Percentiles rank a stretch among this genome's conserved stretches.
phyloP scores from a whole-genome alignment of 805 yeast species.

The Saturnispora serradocipensis region DNA sequence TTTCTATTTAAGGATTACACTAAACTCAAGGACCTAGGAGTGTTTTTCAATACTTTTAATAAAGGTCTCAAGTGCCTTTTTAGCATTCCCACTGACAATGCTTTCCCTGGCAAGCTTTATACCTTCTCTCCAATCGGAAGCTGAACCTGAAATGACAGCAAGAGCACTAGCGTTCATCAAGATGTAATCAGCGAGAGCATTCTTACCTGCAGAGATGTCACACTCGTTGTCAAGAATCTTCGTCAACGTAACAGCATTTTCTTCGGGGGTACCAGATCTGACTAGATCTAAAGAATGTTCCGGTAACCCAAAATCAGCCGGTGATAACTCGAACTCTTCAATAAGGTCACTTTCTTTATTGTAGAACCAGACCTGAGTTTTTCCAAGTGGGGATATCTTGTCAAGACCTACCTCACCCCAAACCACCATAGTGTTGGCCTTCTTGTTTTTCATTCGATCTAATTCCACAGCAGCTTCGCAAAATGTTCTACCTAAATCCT shows the following conservation, averaged over 20 bases:
- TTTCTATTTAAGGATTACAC: neutral
- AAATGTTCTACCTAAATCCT: slow-evolving; percentile 68
- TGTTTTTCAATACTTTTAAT: slow-evolving; percentile 27
- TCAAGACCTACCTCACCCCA: slow-evolving; percentile 91
- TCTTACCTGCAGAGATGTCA: slow-evolving; percentile 33
- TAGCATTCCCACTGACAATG: slow-evolving; percentile 61
- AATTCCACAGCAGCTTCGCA: slow-evolving; percentile 71
- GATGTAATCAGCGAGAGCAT: slow-evolving; percentile 83
- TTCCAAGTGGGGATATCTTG: slow-evolving; percentile 86
- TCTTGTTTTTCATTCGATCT: slow-evolving; percentile 38
- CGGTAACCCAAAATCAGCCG: slow-evolving; percentile 72
- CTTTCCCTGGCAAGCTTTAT: slow-evolving; percentile 62
- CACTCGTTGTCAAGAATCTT: slow-evolving; percentile 36
- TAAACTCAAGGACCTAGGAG: slow-evolving; percentile 4
- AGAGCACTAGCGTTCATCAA: slow-evolving; percentile 81
- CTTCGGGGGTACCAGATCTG: slow-evolving; percentile 75
- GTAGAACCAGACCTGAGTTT: slow-evolving; percentile 67
- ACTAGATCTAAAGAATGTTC: slow-evolving; percentile 64
- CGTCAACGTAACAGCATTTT: slow-evolving; percentile 60
- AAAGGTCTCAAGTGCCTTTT: slow-evolving; percentile 47
- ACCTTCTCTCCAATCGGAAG: slow-evolving; percentile 67
- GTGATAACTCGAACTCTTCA: slow-evolving; percentile 39
- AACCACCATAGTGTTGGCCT: slow-evolving; percentile 65
- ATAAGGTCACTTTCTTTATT: slow-evolving; percentile 34
- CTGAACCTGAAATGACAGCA: slow-evolving; percentile 66